Evolutionary conservation across 495 filamentous ascomycete genomes (phyloP).

Genomic region (Penicillium chermesinum): DNA sequence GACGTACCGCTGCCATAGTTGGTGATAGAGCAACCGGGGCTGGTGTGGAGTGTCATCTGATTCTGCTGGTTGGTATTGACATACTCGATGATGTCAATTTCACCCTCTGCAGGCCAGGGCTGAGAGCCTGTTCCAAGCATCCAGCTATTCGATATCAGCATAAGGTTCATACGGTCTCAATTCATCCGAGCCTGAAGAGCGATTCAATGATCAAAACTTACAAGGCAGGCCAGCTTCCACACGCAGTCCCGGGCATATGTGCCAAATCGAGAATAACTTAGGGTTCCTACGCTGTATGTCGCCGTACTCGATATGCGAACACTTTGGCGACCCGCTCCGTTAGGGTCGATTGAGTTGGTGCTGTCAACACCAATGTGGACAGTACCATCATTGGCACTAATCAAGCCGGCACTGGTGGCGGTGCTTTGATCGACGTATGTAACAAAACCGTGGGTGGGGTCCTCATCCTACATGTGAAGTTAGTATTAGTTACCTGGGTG

Average conservation of each 20-base stretch:
- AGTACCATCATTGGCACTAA: conserved; percentile 42
- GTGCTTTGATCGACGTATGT: conserved; percentile 49
- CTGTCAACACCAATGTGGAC: conserved; percentile 44
- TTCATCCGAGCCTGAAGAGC: too few species aligned
- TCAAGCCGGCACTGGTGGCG: conserved; percentile 50
- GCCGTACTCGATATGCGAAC: conserved; percentile 51
- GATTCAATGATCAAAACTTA: conserved; percentile 26
- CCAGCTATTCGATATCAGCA: conserved; percentile 30
- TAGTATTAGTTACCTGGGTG: neutral
- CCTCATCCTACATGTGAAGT: conserved; percentile 25
- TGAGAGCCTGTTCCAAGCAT: conserved; percentile 48
- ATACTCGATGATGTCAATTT: conserved; percentile 72
- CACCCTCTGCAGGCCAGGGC: conserved; percentile 68
- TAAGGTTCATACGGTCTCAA: neutral
- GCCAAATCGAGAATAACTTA: conserved; percentile 57
- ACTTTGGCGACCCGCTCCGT: conserved; percentile 51
- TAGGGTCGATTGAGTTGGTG: conserved; percentile 22
- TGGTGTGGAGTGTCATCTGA: conserved; percentile 64
- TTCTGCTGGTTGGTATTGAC: conserved; percentile 53
- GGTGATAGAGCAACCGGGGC: conserved; percentile 51
- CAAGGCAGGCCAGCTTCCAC: conserved; percentile 57
- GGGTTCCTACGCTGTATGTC: conserved; percentile 45
- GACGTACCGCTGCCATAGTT: conserved; percentile 39
- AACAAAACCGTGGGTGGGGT: conserved; percentile 70
- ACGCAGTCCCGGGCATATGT: conserved; percentile 51